Conservation (phyloP, 2,329 filamentous ascomycete genomes). For the Alternaria sp. region DNA sequence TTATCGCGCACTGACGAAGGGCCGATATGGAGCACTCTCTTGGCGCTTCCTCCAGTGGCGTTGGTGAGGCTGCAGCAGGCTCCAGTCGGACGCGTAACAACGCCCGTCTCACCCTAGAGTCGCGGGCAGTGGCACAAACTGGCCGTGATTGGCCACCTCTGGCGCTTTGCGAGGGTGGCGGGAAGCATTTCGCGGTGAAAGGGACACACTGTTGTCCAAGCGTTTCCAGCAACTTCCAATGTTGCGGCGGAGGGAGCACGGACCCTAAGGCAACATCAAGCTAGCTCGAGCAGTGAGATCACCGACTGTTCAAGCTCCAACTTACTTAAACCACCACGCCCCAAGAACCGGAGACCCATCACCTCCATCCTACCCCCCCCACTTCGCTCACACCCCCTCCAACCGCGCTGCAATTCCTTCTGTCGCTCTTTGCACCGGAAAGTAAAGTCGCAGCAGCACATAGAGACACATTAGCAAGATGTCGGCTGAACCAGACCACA, state of each 20-base stretch:
- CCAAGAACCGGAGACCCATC: slow-evolving; percentile 28
- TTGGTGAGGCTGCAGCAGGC: slow-evolving; percentile 35
- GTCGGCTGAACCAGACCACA: slow-evolving; percentile 61
- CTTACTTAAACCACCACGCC: slow-evolving; percentile 50
- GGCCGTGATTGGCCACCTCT: slow-evolving; percentile 20
- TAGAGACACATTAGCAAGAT: slow-evolving; percentile 47
- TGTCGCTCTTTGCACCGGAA: slow-evolving; percentile 18
- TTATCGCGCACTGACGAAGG: slow-evolving; percentile 13
- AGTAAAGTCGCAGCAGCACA: slow-evolving; percentile 28
- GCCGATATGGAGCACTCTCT: slow-evolving; percentile 14
- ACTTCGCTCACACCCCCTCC: slow-evolving; percentile 28
- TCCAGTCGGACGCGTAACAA: slow-evolving; percentile 35
- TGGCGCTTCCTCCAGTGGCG: slow-evolving; percentile 27
- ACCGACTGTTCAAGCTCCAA: slow-evolving; percentile 39
- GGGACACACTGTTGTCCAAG: slow-evolving; percentile 32
- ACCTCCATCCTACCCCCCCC: slow-evolving; percentile 43
- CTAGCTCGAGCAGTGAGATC: slow-evolving; percentile 40
- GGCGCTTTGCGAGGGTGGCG: slow-evolving; percentile 6
- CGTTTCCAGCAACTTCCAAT: slow-evolving; percentile 43
- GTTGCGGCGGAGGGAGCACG: slow-evolving; percentile 36
- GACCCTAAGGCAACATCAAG: slow-evolving; percentile 38
- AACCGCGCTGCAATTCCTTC: slow-evolving; percentile 29
- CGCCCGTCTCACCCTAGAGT: slow-evolving; percentile 28
- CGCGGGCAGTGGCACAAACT: slow-evolving; percentile 19
- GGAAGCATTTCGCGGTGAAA: slow-evolving; percentile 13